These are phyloP conservation scores for Ustilago tritici DNA, from an alignment of 1,284 basidiomycete genomes.

Conservation along the genomic window DNA sequence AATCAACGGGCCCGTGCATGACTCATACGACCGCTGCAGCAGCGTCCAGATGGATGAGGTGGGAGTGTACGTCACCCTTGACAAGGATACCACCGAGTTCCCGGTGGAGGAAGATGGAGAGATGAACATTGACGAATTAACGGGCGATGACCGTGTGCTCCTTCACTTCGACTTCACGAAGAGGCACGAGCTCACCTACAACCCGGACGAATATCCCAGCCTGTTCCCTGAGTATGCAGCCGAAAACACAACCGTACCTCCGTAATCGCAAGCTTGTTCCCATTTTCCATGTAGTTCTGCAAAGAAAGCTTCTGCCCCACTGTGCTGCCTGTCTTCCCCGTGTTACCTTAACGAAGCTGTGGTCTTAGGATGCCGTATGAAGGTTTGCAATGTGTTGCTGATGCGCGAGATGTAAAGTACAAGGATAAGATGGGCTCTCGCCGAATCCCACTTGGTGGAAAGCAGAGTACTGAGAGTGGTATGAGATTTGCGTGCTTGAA, in stretches of 20 bases:
- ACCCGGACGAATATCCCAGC: too few relatives aligned
- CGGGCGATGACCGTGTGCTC: conserved; percentile 13
- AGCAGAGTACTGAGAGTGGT: conserved; percentile 11
- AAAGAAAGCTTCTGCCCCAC: background rate
- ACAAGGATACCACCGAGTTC: conserved; percentile 4
- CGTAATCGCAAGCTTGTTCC: background rate
- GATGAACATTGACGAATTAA: background rate
- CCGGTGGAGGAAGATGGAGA: background rate
- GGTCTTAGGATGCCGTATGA: background rate
- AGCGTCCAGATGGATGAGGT: conserved; percentile 50
- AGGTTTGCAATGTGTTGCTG: background rate
- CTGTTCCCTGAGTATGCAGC: background rate
- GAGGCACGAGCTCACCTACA: conserved; percentile 5
- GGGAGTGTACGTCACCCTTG: conserved; percentile 20
- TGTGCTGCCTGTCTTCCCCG: background rate
- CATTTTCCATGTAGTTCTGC: background rate
- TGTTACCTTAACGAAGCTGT: background rate
- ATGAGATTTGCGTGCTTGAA: conserved; percentile 2
- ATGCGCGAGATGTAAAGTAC: conserved; percentile 19
- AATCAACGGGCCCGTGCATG: background rate
- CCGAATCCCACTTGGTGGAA: background rate
- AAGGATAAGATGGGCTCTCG: background rate
- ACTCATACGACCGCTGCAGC: conserved; percentile 31
- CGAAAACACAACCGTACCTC: background rate
- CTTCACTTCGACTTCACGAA: conserved; percentile 28